phyloP scores from a whole-genome alignment of 176 grass and related monocot species.

The Alloteropsis semialata region DNA sequence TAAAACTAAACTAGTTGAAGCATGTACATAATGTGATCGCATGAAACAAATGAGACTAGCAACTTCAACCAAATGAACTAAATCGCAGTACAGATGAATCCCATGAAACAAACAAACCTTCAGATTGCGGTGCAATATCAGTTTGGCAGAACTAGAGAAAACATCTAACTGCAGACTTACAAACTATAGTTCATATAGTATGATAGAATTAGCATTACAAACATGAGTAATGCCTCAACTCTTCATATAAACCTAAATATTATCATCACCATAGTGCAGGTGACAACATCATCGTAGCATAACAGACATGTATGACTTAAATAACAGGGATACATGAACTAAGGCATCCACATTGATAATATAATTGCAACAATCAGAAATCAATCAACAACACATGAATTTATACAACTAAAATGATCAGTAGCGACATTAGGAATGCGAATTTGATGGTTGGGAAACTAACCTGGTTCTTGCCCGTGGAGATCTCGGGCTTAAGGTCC shows the following conservation, averaged over 20 bases:
- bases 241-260: too few species aligned
- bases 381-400: not conserved
- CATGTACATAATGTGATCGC: not conserved
- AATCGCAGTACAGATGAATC: not conserved
- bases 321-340: not conserved
- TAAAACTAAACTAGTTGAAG: not conserved
- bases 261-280: not conserved
- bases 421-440: not conserved
- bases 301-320: not conserved
- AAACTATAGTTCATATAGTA: not conserved
- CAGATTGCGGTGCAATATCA: not conserved
- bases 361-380: not conserved
- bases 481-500: slow-evolving; percentile 73
- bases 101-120: not conserved
- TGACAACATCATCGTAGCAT: not conserved
- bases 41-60: not conserved
- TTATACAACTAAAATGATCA: not conserved
- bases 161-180: not conserved
- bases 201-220: not conserved
- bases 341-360: not conserved
- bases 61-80: not conserved
- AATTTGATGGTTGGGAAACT: not conserved
- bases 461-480: slow-evolving; percentile 70
- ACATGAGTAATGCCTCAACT: not conserved
- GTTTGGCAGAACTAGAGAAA: not conserved